Conservation (phyloP, 331 rosid species). For the Telfairia occidentalis region DNA sequence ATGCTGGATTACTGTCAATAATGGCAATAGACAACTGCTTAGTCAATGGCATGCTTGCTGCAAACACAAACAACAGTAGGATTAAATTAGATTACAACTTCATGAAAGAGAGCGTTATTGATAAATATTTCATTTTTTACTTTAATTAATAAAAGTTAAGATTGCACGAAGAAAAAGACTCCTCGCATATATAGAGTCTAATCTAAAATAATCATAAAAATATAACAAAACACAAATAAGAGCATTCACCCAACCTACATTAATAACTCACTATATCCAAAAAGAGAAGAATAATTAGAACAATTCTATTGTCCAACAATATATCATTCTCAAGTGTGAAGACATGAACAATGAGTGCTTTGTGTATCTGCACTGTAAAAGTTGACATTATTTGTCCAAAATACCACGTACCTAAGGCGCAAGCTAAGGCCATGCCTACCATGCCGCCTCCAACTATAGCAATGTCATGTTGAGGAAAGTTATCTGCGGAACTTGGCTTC, state of each 20-base stretch:
- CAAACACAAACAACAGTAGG: conserved; percentile 11
- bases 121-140: not conserved
- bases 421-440: conserved; percentile 91
- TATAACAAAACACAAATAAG: not conserved
- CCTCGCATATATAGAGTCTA: not conserved
- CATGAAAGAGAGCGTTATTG: not conserved
- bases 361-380: not conserved
- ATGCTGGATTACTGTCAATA: conserved; percentile 87
- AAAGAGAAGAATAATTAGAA: not conserved
- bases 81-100: not conserved
- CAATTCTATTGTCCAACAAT: not conserved
- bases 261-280: not conserved
- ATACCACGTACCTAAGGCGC: conserved; percentile 72
- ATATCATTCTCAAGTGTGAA: not conserved
- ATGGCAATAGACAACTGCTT: conserved; percentile 83
- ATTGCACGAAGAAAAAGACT: not conserved
- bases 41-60: conserved; percentile 86
- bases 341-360: not conserved
- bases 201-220: not conserved
- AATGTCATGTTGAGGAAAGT: conserved; percentile 50
- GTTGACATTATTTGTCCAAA: not conserved
- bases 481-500: conserved; percentile 21
- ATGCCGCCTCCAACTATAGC: conserved; percentile 97
- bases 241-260: not conserved
- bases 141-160: not conserved